These are phyloP conservation scores for Eruca vesicaria DNA, from an alignment of 441 rosid genomes.

Conservation along the genomic window DNA sequence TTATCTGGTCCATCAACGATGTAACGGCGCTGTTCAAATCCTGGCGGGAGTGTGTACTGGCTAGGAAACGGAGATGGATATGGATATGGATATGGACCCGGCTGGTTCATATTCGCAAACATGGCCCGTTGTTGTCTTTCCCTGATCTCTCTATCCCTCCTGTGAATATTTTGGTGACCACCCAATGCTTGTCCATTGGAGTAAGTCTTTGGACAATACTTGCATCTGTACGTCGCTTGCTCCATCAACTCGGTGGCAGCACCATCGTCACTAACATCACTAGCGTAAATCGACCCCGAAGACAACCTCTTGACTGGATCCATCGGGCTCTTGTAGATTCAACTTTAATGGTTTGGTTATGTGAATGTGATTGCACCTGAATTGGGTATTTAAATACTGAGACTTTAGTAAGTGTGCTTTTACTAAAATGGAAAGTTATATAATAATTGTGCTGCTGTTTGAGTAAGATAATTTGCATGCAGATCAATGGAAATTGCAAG, in stretches of 20 bases:
- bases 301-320: background rate
- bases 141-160: background rate
- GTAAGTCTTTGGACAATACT: background rate
- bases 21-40: background rate
- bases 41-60: background rate
- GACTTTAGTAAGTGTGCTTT: background rate
- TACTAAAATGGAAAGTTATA: background rate
- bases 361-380: background rate
- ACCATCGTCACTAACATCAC: background rate
- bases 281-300: background rate
- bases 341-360: background rate
- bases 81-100: background rate
- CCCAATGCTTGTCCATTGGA: slow-evolving; percentile 1
- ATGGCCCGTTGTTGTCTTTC: background rate
- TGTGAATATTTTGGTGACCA: slow-evolving; percentile 30
- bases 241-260: background rate
- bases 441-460: background rate
- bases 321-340: background rate
- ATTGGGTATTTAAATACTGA: slow-evolving; percentile 7
- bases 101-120: background rate
- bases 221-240: background rate
- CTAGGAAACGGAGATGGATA: background rate
- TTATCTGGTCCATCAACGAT: background rate
- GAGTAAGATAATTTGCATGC: background rate
- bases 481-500: no score